phyloP scores from a whole-genome alignment of 78 protist species.

The Dictyostelium intermedium region DNA sequence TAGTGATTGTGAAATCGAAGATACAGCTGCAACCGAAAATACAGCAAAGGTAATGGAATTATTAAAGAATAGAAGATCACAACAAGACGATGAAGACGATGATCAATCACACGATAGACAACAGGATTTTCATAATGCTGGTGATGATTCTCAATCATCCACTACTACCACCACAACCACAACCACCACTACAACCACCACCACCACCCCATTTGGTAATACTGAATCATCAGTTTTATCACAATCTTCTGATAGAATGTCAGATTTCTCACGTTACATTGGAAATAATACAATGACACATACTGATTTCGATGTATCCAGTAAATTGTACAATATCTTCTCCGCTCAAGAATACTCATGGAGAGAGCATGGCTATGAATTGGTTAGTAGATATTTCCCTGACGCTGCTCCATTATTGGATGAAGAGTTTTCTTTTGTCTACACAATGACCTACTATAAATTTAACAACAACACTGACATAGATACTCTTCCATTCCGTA shows the following conservation, averaged over 20 bases:
- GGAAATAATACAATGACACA: slow-evolving; percentile 41
- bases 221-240: background rate
- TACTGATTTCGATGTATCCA: slow-evolving; percentile 72
- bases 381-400: slow-evolving; percentile 75
- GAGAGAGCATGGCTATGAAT: slow-evolving; percentile 85
- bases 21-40: slow-evolving; percentile 35
- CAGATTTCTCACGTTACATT: slow-evolving; percentile 36
- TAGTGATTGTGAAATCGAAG: slow-evolving; percentile 74
- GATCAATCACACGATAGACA: slow-evolving; percentile 24
- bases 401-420: slow-evolving; percentile 83
- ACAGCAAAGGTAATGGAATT: slow-evolving; percentile 68
- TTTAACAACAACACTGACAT: slow-evolving; percentile 70
- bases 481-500: slow-evolving; percentile 84
- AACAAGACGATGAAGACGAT: slow-evolving; percentile 41
- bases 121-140: slow-evolving; percentile 74
- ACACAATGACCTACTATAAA: slow-evolving; percentile 82
- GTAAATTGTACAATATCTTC: slow-evolving; percentile 37
- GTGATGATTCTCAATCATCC: slow-evolving; percentile 10
- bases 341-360: slow-evolving; percentile 83
- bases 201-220: background rate
- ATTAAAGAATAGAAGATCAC: slow-evolving; percentile 22
- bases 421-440: slow-evolving; percentile 79
- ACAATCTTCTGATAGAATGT: background rate
- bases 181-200: slow-evolving; percentile 5
- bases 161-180: slow-evolving; percentile 1